Base-by-base conservation (phyloP, 2,329 filamentous ascomycete genomes). In the Phialemonium atrogriseum region DNA sequence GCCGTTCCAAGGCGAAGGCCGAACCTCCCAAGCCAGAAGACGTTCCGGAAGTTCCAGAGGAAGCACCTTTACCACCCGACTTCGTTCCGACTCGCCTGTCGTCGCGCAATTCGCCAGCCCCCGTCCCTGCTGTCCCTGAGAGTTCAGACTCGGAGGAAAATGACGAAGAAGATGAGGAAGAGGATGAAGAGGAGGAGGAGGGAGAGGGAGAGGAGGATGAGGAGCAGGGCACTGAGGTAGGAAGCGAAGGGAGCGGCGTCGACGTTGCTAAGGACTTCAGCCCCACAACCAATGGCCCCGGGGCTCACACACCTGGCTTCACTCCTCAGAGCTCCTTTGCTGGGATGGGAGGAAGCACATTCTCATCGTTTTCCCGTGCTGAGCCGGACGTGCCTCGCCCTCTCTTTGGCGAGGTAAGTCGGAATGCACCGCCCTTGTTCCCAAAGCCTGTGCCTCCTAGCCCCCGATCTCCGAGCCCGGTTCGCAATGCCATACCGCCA, bases 391-490 rank as follows among this genome's bases (percentile, higher is more conserved):
- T 49, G 37, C 46, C 58, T 11, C 51, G 52, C n/a, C 48, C 59
- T 3, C 51, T 77, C 5, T 79, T 78, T 51, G 73, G 70, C 7
- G 70, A 77, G 35, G 49, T 75, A 23, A 55, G 55, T 35, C 60
- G 60, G 23, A 65, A 60, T 24, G 64, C 62, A 12, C 70, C 73
- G 0, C 34, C 43, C 7, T 40, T 68, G 15, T 71, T 83, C 34
- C 60, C 73, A 8, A 72, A 70, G 20, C 62, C 71, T 15, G 64
- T 54, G 20, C 60, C 59, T 13, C 60, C 64, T n/a, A 79, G 73
- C 41, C 79, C 81, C 27, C 73, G 80, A 21, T 85, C 82, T 8
- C 81, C 83, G 2, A 87, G 82, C 41, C 82, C 83, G 2, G 59
- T 84, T 16, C 73, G 80, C 20, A 62, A 66, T 32, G 66, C 72